Conservation (phyloP, 768 basidiomycete genomes). For the Amanita subjunquillea region DNA sequence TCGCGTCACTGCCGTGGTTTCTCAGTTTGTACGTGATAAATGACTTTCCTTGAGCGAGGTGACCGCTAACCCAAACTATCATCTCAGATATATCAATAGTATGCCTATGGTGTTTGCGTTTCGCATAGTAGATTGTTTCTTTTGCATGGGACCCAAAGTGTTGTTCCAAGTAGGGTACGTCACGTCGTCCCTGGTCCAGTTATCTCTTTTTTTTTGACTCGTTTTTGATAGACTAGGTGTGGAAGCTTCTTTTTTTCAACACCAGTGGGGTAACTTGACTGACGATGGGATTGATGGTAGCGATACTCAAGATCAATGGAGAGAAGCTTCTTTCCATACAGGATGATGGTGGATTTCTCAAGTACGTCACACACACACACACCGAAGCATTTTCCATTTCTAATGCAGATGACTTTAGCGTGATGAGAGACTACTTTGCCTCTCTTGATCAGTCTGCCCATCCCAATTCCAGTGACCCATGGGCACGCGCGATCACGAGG, state of each 20-base stretch:
- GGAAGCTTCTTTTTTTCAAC: slow-evolving; percentile 12
- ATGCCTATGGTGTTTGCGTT: slow-evolving; percentile 98
- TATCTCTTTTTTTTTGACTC: slow-evolving; percentile 7
- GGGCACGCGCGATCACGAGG: slow-evolving; percentile 86
- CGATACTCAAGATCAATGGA: slow-evolving; percentile 96
- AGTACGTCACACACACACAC: slow-evolving; percentile 36
- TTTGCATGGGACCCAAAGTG: slow-evolving; percentile 98
- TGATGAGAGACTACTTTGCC: slow-evolving; percentile 94
- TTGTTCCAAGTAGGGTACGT: slow-evolving; percentile 97
- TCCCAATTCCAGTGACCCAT: slow-evolving; percentile 78
- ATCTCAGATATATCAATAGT: slow-evolving; percentile 73
- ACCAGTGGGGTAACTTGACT: slow-evolving; percentile 6
- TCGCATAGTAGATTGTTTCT: slow-evolving; percentile 94
- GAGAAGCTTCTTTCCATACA: slow-evolving; percentile 86
- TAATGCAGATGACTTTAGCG: slow-evolving; percentile 27
- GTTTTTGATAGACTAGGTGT: slow-evolving; percentile 40
- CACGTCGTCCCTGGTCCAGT: slow-evolving; percentile 16
- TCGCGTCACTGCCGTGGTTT: slow-evolving; percentile 98
- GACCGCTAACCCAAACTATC: too few relatives aligned
- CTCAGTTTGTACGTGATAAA: slow-evolving; percentile 65
- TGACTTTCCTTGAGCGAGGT: too few relatives aligned
- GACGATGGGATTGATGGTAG: slow-evolving; percentile 24
- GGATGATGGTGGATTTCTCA: slow-evolving; percentile 95
- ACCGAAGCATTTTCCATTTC: too few relatives aligned
- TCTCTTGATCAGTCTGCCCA: slow-evolving; percentile 92